Percentiles rank a stretch among this genome's conserved stretches.
Evolutionary conservation across 2,329 filamentous ascomycete genomes (phyloP).

Genomic region (Trichoderma asperellum): DNA sequence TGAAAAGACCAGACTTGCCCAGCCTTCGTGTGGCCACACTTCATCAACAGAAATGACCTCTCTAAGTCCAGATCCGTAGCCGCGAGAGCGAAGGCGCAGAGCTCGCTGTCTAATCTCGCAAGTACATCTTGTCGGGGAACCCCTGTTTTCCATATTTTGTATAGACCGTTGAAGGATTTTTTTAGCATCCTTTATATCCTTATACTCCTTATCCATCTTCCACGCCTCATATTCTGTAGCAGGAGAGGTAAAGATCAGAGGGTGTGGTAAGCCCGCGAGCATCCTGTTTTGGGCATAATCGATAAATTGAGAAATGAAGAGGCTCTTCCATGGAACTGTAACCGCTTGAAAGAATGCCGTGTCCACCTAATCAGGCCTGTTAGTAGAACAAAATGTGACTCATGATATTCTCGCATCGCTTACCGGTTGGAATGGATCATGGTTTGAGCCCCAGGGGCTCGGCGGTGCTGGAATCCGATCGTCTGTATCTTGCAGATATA

Average conservation of each 20-base stretch:
- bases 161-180: not conserved
- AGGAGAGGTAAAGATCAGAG: not conserved
- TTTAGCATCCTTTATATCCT: not conserved
- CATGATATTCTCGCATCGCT: not conserved
- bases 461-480: not conserved
- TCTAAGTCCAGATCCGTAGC: constrained; percentile 5
- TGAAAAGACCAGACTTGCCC: not conserved
- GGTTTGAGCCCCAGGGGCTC: not conserved
- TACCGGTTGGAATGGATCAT: not conserved
- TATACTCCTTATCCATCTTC: constrained; percentile 12
- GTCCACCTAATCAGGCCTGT: not conserved
- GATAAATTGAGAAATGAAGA: not conserved
- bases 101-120: not conserved
- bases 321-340: not conserved
- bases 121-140: fast-evolving
- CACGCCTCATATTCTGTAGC: not conserved
- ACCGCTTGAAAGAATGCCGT: not conserved
- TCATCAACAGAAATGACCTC: constrained; percentile 24
- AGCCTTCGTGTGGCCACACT: constrained; percentile 3
- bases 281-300: not conserved
- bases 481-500: not conserved
- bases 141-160: not conserved
- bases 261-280: too few species aligned
- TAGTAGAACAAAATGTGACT: not conserved
- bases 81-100: not conserved